Conservation (phyloP, 1,139 yeast genomes). For the Sugiyamaella xylanicola region DNA sequence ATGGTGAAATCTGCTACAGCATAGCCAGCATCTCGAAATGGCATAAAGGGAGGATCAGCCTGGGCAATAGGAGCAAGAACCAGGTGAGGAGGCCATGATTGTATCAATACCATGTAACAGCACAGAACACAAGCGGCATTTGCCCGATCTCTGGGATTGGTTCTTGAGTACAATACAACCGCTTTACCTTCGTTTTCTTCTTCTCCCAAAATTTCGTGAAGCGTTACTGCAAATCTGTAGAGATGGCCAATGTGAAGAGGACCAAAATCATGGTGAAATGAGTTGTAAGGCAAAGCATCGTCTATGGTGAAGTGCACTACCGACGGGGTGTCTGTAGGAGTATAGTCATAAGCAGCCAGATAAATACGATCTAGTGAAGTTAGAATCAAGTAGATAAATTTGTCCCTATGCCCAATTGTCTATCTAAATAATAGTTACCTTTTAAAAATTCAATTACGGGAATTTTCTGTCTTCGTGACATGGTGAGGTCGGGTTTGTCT, state of each 20-base stretch:
- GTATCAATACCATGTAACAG: slow-evolving; percentile 93
- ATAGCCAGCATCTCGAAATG: slow-evolving; percentile 96
- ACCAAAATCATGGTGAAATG: slow-evolving; percentile 94
- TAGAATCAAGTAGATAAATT: too few relatives aligned
- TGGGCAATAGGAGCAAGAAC: slow-evolving; percentile 94
- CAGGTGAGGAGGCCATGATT: slow-evolving; percentile 98
- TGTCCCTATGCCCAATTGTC: background rate
- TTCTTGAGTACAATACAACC: slow-evolving; percentile 83
- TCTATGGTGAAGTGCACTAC: slow-evolving; percentile 89
- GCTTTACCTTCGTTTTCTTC: slow-evolving; percentile 84
- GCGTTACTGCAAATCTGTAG: slow-evolving; percentile 90
- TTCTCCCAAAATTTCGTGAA: slow-evolving; percentile 88
- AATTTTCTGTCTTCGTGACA: slow-evolving; percentile 29
- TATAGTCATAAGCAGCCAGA: slow-evolving; percentile 81
- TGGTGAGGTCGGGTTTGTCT: slow-evolving; percentile 1
- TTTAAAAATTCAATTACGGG: slow-evolving; percentile 46
- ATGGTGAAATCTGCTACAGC: slow-evolving; percentile 92
- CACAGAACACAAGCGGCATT: slow-evolving; percentile 94
- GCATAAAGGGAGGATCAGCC: slow-evolving; percentile 89
- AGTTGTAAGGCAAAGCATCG: slow-evolving; percentile 85
- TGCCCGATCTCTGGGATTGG: slow-evolving; percentile 79
- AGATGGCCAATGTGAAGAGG: slow-evolving; percentile 92
- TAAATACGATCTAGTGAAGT: slow-evolving; percentile 67
- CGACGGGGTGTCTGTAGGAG: slow-evolving; percentile 75
- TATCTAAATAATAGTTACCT: slow-evolving; percentile 31